A percentile compares a stretch with the other conserved stretches of the same genome.
These are phyloP conservation scores for Ascochyta lentis DNA, from an alignment of 2,329 filamentous ascomycete species.

Conservation along the genomic window DNA sequence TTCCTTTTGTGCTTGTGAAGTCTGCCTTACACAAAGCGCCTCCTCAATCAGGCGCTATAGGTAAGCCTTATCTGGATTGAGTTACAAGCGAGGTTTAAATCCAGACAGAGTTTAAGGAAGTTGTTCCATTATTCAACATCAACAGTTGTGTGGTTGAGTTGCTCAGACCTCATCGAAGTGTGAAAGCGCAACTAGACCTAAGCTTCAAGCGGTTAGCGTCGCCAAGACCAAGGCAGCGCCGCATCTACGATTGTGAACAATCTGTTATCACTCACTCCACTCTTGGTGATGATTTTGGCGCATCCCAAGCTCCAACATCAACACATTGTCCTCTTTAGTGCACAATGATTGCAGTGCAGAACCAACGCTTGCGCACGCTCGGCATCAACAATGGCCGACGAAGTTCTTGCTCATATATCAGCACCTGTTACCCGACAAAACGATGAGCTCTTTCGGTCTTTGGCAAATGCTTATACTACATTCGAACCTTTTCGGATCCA, in stretches of 20 bases:
- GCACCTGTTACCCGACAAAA: slow-evolving; percentile 50
- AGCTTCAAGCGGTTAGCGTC: not conserved
- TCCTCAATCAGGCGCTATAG: too few relatives aligned
- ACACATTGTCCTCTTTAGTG: not conserved
- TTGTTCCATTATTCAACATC: too few relatives aligned
- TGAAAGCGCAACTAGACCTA: not conserved
- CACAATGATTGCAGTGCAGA: slow-evolving; percentile 18
- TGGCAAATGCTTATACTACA: slow-evolving; percentile 51
- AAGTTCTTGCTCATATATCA: slow-evolving; percentile 56
- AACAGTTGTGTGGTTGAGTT: too few relatives aligned
- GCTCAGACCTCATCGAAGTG: not conserved
- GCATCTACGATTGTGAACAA: not conserved
- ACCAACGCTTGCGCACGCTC: slow-evolving; percentile 1
- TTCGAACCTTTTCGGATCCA: slow-evolving; percentile 36
- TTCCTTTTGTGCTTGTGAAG: too few relatives aligned
- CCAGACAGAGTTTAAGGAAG: too few relatives aligned
- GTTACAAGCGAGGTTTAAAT: too few relatives aligned
- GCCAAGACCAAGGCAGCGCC: not conserved
- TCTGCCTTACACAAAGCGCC: too few relatives aligned
- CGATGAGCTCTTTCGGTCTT: slow-evolving; percentile 51
- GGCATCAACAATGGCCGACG: slow-evolving; percentile 40
- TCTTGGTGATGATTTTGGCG: not conserved
- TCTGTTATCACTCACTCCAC: not conserved
- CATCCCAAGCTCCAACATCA: not conserved
- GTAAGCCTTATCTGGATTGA: too few relatives aligned